phyloP scores from a whole-genome alignment of 75 land plant species.

The Pseudotsuga menziesii region DNA sequence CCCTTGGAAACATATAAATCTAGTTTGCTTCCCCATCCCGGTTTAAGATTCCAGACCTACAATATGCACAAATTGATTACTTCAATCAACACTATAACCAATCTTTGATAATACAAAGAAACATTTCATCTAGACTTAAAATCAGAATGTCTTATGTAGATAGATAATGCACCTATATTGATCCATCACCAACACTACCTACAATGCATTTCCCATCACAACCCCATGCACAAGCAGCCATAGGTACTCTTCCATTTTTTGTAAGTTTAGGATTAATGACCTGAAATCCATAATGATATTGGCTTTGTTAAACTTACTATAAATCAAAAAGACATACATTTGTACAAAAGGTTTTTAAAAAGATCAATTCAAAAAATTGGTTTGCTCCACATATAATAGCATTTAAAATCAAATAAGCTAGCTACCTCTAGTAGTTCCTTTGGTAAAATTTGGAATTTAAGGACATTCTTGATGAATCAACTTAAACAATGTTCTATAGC shows the following conservation, averaged over 20 bases:
- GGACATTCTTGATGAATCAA: not conserved
- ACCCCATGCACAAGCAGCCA: conserved; percentile 95
- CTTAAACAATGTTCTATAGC: not conserved
- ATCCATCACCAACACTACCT: conserved; percentile 96
- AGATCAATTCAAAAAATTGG: not conserved
- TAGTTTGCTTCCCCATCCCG: conserved; percentile 99
- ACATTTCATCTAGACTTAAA: not conserved
- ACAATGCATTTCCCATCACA: conserved; percentile 82
- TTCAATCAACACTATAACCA: not conserved
- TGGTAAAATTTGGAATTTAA: not conserved
- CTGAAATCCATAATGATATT: conserved; percentile 23
- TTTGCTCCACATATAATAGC: not conserved
- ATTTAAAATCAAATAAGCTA: not conserved
- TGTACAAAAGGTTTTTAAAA: not conserved
- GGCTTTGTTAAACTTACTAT: not conserved
- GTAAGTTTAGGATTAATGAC: conserved; percentile 97
- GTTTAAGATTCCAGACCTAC: conserved; percentile 90
- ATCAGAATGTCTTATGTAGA: not conserved
- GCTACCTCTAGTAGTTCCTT: too few relatives aligned
- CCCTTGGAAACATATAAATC: conserved; percentile 71
- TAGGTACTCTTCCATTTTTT: conserved; percentile 87
- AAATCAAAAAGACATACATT: not conserved
- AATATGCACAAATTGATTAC: not conserved
- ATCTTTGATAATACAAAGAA: not conserved
- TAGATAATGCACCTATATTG: conserved; percentile 72